Evolutionary conservation across 2,329 filamentous ascomycete genomes (phyloP), one percentile per base, ranked within the genome.

Genomic region (Intubia oerlemansii): DNA sequence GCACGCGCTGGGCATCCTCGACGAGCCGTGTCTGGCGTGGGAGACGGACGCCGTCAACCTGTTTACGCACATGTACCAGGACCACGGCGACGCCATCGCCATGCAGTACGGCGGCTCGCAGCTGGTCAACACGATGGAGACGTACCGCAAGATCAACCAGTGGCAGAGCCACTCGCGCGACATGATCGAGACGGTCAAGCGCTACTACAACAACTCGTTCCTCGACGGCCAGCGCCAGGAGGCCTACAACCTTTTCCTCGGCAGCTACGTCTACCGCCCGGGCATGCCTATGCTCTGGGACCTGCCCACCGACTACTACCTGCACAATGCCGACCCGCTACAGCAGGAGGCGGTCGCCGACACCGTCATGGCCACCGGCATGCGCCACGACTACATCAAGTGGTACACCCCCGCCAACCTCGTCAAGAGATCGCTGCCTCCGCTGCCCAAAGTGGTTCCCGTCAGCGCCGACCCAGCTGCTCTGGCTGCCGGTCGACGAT

Each of bases 131-230:
- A 98, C 88, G 0, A 95, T 98, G 84, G 84, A 91, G 39, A 98
- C 88, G 5, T 98, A 98, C 48, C 77, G 88, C 32, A 95, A 95
- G 52, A 91, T 93, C 47, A 95, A 95, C 40, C 85, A 95, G 47
- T 98, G 88, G 88, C 91, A 82, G 15, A 92, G 81, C 41, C 82
- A 92, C 48, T 93, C 85, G 3, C 67, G 88, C 39, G 88, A 98
- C 48, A 95, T 98, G 85, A 84, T 98, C 14, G 88, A 98, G 52
- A 92, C 81, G 47, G 93, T 98, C 57, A 98, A 95, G 49, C 69
- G 88, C 17, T 98, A 95, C 49, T 98, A 98, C 50, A 92, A 95
- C 53, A 98, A 98, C 45, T 42, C 85, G 0, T 98, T 98, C 47
- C 64, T 98, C 7, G 88, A 98, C 48, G 84, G 77, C n/a, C 88